Percentiles rank a stretch among this genome's conserved stretches.
Conservation (phyloP, 176 grass and related monocot genomes). For the Bromus sterilis region DNA sequence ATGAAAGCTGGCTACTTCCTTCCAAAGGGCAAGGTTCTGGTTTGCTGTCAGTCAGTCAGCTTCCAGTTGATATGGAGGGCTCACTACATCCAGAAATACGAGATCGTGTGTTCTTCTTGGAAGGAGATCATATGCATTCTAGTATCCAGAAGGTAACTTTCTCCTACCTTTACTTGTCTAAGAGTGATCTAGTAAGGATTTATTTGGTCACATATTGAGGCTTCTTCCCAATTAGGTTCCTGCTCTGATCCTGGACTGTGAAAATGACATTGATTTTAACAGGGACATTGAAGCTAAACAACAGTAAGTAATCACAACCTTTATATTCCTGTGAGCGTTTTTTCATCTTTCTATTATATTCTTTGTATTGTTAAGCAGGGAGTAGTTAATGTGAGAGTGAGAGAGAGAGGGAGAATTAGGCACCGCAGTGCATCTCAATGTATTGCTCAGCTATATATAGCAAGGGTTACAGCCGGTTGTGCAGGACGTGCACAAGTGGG, state of each 20-base stretch:
- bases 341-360: background rate
- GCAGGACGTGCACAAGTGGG: too few species aligned
- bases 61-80: conserved; percentile 46
- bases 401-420: too few species aligned
- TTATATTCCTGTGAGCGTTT: conserved; percentile 1
- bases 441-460: too few species aligned
- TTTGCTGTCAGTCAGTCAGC: conserved; percentile 54
- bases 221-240: conserved; percentile 51
- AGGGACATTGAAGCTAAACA: conserved; percentile 72
- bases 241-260: conserved; percentile 78
- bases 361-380: background rate
- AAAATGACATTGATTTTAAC: conserved; percentile 86
- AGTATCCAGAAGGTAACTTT: conserved; percentile 64
- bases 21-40: conserved; percentile 32
- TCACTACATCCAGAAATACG: conserved; percentile 63
- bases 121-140: conserved; percentile 71
- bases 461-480: too few species aligned
- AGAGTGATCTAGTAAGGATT: background rate
- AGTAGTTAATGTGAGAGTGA: too few species aligned
- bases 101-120: conserved; percentile 50
- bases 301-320: conserved; percentile 39
- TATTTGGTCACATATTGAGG: background rate
- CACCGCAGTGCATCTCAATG: too few species aligned
- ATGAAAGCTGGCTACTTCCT: conserved; percentile 75
- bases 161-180: background rate